Conservation (phyloP, 140 eudicot species). For the Artemisia princeps region DNA sequence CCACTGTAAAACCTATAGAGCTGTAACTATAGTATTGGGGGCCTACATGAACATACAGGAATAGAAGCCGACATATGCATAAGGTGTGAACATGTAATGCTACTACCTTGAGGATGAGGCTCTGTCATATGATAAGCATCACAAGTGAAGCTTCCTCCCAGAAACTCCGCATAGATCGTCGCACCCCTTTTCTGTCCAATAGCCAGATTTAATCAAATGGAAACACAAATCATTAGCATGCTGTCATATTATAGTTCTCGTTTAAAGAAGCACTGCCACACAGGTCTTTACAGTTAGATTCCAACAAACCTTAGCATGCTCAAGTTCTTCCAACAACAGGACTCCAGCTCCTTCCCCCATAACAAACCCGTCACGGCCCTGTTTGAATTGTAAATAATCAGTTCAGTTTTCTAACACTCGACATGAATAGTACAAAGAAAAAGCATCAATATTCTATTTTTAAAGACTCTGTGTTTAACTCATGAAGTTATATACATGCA, state of each 20-base stretch:
- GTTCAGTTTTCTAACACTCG: background rate
- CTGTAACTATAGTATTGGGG: no score
- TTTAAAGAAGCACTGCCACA: background rate
- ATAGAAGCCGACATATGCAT: no score
- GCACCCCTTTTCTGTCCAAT: constrained; percentile 74
- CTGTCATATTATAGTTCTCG: background rate
- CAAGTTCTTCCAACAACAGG: constrained; percentile 72
- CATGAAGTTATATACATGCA: no score
- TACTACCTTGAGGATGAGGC: constrained; percentile 86
- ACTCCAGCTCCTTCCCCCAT: constrained; percentile 97
- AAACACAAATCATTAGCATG: background rate
- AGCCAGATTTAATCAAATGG: background rate
- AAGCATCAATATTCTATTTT: no score
- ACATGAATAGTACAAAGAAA: constrained; percentile 16
- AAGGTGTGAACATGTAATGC: background rate
- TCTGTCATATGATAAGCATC: constrained; percentile 99
- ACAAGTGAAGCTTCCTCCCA: constrained; percentile 97
- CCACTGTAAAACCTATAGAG: no score
- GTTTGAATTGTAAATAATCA: constrained; percentile 17
- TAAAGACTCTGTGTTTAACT: no score
- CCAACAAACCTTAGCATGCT: constrained; percentile 68
- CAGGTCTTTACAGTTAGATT: background rate
- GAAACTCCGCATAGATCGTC: constrained; percentile 78
- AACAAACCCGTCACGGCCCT: constrained; percentile 97
- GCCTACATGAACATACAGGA: no score